Evolutionary conservation across 2,329 filamentous ascomycete species (phyloP), one percentile per base, ranked within the genome.

Genomic region (Onygenales sp.): DNA sequence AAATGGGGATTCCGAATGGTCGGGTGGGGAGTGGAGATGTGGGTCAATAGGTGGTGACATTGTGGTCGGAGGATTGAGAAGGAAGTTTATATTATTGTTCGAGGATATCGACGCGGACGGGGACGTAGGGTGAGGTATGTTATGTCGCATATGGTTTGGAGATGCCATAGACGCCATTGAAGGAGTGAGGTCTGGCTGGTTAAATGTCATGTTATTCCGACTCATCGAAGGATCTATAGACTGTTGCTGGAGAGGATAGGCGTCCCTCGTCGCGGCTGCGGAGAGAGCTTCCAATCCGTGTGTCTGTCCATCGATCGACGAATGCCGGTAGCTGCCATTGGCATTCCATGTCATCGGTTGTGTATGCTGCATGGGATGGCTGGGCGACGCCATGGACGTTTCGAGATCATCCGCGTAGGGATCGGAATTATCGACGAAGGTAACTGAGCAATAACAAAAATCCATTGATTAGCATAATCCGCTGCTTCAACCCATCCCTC

Each of bases 391-490:
- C 11, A 72, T 55, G 3, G 65, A 63, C n/a, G 64, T 58, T 43
- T 70, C 69, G 11, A 73, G 61, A 50, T 76, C 72, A 53, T 82
- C 79, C 31, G 79, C 75, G 62, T 81, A 83, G 2, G 81, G 81
- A 61, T 84, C 81, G 41, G 76, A 78, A 54, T 80, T 81, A 61
- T 84, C 77, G 60, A 82, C 74, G 60, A 84, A 85, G 6, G 78
- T 80, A 43, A 85, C 79, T 79, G 61, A 56, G 31, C 33, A 48
- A 47, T 27, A 35, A 14, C 31, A 46, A 46, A 36, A 47, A 31
- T 2, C 52, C 39, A 54, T 10, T 10, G 11, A 43, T n/a, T n/a
- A 39, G 9, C 9, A 10, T 48, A 11, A 39, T 48, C 14, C 17
- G 10, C n/a, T 36, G 13, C 21, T 31, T n/a, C 46, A 48, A 38